These are phyloP conservation scores for Kodamaea sp. DNA, from an alignment of 1,139 yeast genomes.

Conservation along the genomic window DNA sequence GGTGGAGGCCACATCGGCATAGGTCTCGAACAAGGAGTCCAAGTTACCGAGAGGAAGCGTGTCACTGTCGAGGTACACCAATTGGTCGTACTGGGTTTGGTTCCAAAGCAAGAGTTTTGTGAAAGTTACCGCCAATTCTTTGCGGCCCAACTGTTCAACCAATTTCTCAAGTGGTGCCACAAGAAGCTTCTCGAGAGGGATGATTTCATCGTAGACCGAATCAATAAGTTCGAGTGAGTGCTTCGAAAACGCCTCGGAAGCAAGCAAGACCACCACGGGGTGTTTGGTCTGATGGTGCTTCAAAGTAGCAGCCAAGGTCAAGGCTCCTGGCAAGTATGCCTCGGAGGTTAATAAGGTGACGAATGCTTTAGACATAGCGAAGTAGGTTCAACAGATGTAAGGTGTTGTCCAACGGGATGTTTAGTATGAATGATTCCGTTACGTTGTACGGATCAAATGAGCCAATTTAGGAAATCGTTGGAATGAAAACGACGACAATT, in stretches of 20 bases:
- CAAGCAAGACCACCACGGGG: conserved; percentile 25
- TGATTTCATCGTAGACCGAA: conserved; percentile 26
- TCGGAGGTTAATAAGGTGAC: conserved; percentile 33
- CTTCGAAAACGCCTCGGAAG: conserved; percentile 18
- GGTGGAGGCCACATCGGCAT: conserved; percentile 12
- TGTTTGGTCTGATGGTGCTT: conserved; percentile 20
- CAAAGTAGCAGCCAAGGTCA: conserved; percentile 27
- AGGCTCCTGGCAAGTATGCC: conserved; percentile 33
- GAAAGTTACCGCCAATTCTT: conserved; percentile 30
- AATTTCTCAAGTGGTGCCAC: conserved; percentile 23
- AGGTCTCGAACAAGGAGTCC: conserved; percentile 26
- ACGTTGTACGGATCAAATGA: too few relatives aligned
- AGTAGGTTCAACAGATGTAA: neutral
- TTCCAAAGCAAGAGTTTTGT: conserved; percentile 33
- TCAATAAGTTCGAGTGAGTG: conserved; percentile 20
- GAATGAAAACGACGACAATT: too few relatives aligned
- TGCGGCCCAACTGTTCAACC: conserved; percentile 23
- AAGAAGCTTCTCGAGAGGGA: conserved; percentile 24
- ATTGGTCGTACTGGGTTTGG: conserved; percentile 22
- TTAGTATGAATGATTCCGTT: too few relatives aligned
- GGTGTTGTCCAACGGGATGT: neutral
- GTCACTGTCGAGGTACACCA: conserved; percentile 34
- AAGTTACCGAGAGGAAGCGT: conserved; percentile 28
- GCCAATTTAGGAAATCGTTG: too few relatives aligned
- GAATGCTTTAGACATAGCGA: conserved; percentile 19